These are phyloP conservation scores for Penicillium mononematosum DNA, from an alignment of 495 filamentous ascomycete genomes.

Conservation along the genomic window DNA sequence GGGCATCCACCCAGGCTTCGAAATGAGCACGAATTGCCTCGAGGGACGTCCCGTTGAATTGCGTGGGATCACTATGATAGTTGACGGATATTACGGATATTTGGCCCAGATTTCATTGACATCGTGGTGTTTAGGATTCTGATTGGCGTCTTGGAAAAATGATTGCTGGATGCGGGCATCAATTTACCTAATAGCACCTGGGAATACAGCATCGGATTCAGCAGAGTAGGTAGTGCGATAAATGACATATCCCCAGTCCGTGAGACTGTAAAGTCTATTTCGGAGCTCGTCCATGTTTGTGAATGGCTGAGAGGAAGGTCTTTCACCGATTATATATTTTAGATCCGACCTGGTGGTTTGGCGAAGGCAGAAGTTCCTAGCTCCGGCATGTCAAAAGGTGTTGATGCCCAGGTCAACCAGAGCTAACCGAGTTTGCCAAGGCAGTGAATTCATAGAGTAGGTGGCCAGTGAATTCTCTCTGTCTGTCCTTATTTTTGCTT, in stretches of 20 bases:
- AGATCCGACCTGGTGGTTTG: too few relatives aligned
- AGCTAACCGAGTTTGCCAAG: too few relatives aligned
- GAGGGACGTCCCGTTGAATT: conserved; percentile 15
- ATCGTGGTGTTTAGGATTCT: neutral
- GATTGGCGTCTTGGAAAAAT: neutral
- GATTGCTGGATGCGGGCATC: conserved; percentile 9
- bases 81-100: too few relatives aligned
- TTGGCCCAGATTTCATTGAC: conserved; percentile 7
- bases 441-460: too few relatives aligned
- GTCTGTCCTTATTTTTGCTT: too few relatives aligned
- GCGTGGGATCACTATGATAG: conserved; percentile 11
- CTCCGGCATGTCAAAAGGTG: too few relatives aligned
- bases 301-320: too few relatives aligned
- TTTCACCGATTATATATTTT: too few relatives aligned
- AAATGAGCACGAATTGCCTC: conserved; percentile 19
- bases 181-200: conserved; percentile 12
- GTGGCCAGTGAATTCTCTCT: too few relatives aligned
- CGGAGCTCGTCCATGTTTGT: too few relatives aligned
- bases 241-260: conserved; percentile 16
- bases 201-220: conserved; percentile 14
- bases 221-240: conserved; percentile 18
- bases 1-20: conserved; percentile 13
- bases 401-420: too few relatives aligned
- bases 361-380: too few relatives aligned
- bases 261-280: neutral